Percentiles rank a stretch among this genome's conserved stretches.
Evolutionary conservation across 2,329 filamentous ascomycete species (phyloP).

Genomic region (Elsinoe australis): DNA sequence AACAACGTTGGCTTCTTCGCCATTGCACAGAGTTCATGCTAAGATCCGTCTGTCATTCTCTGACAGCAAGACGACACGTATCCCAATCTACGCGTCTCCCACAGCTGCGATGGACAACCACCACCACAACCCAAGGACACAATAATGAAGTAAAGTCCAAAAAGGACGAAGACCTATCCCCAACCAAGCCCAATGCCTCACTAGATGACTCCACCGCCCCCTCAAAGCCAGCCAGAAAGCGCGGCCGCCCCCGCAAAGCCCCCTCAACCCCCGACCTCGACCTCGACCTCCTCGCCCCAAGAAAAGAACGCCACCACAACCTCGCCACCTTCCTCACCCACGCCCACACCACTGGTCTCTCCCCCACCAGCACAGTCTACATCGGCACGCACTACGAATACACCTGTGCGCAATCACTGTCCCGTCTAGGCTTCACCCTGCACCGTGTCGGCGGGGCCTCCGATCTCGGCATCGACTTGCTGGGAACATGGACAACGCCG

Average conservation of each 20-base stretch:
- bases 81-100: no score
- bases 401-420: slow-evolving; percentile 50
- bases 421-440: slow-evolving; percentile 56
- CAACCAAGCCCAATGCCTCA: neutral
- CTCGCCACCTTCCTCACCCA: slow-evolving; percentile 59
- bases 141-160: no score
- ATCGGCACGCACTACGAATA: slow-evolving; percentile 75
- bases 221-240: slow-evolving; percentile 10
- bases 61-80: no score
- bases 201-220: neutral
- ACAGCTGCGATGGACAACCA: no score
- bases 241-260: slow-evolving; percentile 17
- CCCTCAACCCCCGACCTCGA: slow-evolving; percentile 9
- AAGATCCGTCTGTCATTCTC: no score
- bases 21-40: no score
- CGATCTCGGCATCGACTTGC: slow-evolving; percentile 66
- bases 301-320: slow-evolving; percentile 51
- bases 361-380: slow-evolving; percentile 52
- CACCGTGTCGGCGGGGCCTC: slow-evolving; percentile 57
- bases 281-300: slow-evolving; percentile 25
- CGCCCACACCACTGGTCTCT: slow-evolving; percentile 50
- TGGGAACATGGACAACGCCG: slow-evolving; percentile 62
- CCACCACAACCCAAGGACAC: no score
- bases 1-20: no score
- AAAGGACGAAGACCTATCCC: no score